These are phyloP conservation scores for Leishmania tarentolae DNA, from an alignment of 208 protist genomes.

Conservation along the genomic window DNA sequence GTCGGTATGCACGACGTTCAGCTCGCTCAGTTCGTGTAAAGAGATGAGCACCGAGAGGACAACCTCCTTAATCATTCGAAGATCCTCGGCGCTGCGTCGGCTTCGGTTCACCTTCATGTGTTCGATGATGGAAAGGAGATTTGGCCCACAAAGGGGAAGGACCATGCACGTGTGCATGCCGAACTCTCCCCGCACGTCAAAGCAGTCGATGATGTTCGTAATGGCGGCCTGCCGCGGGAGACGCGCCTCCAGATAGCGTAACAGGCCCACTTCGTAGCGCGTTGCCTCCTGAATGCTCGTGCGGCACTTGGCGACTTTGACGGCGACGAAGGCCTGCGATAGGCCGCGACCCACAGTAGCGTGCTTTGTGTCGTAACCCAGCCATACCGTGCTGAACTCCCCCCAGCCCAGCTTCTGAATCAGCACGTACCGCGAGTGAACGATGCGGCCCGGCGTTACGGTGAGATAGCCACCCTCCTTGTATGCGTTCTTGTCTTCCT, in stretches of 20 bases:
- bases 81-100: slow-evolving; percentile 55
- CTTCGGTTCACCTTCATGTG: slow-evolving; percentile 48
- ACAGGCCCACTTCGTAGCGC: slow-evolving; percentile 75
- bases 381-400: slow-evolving; percentile 91
- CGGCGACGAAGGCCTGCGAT: slow-evolving; percentile 77
- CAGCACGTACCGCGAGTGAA: slow-evolving; percentile 79
- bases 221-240: slow-evolving; percentile 37
- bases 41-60: slow-evolving; percentile 66
- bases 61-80: slow-evolving; percentile 81
- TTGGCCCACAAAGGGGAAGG: slow-evolving; percentile 79
- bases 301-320: slow-evolving; percentile 87
- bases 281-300: slow-evolving; percentile 55
- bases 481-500: slow-evolving; percentile 69
- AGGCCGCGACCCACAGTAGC: slow-evolving; percentile 23
- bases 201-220: slow-evolving; percentile 78
- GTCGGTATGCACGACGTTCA: slow-evolving; percentile 92
- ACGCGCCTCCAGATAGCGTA: slow-evolving; percentile 59
- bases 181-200: slow-evolving; percentile 68
- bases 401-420: slow-evolving; percentile 88
- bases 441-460: slow-evolving; percentile 58
- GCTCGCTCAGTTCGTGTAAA: slow-evolving; percentile 64
- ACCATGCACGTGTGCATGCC: slow-evolving; percentile 82
- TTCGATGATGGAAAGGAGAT: slow-evolving; percentile 85
- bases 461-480: slow-evolving; percentile 79
- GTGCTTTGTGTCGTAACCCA: slow-evolving; percentile 76